Conservation (phyloP, 1,284 basidiomycete species). For the Somion occarium region DNA sequence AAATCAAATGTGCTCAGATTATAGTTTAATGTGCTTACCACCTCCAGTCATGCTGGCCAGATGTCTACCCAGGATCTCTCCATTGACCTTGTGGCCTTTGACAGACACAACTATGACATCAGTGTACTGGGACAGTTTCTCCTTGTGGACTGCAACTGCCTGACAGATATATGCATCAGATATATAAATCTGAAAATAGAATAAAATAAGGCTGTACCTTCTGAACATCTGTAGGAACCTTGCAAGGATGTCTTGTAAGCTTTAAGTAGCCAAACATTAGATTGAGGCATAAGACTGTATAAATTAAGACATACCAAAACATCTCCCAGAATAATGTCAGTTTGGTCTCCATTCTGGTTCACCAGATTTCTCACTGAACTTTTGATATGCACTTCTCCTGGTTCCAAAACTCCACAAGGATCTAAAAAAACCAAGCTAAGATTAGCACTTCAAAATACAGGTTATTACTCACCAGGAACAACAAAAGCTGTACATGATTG, state of each 20-base stretch:
- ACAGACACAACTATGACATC: slow-evolving; percentile 41
- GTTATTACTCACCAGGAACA: slow-evolving; percentile 32
- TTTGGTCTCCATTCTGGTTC: slow-evolving; percentile 22
- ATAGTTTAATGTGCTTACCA: slow-evolving; percentile 22
- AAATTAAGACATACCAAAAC: slow-evolving; percentile 30
- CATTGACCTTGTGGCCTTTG: slow-evolving; percentile 23
- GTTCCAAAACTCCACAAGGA: slow-evolving; percentile 30
- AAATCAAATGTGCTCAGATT: neutral
- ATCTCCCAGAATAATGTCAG: slow-evolving; percentile 33
- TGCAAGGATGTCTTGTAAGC: slow-evolving; percentile 44
- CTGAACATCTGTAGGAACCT: slow-evolving; percentile 40
- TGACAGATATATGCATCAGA: slow-evolving; percentile 13
- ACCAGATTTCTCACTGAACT: slow-evolving; percentile 25
- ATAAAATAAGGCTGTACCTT: slow-evolving; percentile 30
- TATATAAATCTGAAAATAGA: neutral
- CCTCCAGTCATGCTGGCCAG: slow-evolving; percentile 38
- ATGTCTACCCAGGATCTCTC: slow-evolving; percentile 22
- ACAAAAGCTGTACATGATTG: slow-evolving; percentile 37
- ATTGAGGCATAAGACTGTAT: neutral
- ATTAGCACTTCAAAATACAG: neutral
- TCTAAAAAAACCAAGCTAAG: slow-evolving; percentile 23
- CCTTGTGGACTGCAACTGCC: slow-evolving; percentile 35
- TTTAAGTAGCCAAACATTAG: slow-evolving; percentile 9
- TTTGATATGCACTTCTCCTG: slow-evolving; percentile 36
- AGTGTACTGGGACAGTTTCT: slow-evolving; percentile 27